Percentiles rank a stretch among this genome's conserved stretches.
Conservation (phyloP, 2,329 filamentous ascomycete genomes). For the Colletotrichum chlorophyti region DNA sequence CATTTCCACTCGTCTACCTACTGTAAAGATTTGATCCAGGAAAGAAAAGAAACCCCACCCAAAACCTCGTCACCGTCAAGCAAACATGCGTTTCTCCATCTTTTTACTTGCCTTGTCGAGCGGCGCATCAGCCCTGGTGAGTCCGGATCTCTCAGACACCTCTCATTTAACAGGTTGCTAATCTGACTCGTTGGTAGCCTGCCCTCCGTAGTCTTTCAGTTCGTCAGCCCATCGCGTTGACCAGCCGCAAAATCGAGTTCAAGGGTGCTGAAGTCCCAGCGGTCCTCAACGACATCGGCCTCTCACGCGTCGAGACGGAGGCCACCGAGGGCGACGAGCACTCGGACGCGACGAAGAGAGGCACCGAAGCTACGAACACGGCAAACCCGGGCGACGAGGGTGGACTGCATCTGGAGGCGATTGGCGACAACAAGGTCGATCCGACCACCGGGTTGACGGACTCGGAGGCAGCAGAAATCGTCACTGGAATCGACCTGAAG, state of each 20-base stretch:
- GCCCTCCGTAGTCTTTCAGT: background rate
- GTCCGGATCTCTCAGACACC: background rate
- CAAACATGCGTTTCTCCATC: slow-evolving; percentile 19
- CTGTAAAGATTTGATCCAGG: no score
- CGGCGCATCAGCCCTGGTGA: slow-evolving; percentile 20
- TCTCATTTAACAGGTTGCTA: background rate
- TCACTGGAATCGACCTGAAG: slow-evolving; percentile 13
- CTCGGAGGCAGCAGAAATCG: slow-evolving; percentile 22
- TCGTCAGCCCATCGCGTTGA: background rate
- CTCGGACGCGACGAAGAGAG: background rate
- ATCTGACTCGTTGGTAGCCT: background rate
- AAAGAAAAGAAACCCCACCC: no score
- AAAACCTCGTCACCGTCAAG: no score
- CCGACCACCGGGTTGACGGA: slow-evolving; percentile 22
- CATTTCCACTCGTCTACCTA: slow-evolving; percentile 17
- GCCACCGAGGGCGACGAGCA: background rate
- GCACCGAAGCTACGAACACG: background rate
- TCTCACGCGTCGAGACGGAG: background rate
- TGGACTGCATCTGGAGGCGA: background rate
- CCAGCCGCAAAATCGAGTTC: slow-evolving; percentile 2
- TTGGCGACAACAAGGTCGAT: slow-evolving; percentile 20
- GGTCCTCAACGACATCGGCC: background rate
- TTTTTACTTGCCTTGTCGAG: slow-evolving; percentile 17
- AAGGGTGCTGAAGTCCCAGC: background rate
- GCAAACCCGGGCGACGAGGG: background rate